phyloP scores from a whole-genome alignment of 495 filamentous ascomycete species.

The Chaetomium cochliodes region DNA sequence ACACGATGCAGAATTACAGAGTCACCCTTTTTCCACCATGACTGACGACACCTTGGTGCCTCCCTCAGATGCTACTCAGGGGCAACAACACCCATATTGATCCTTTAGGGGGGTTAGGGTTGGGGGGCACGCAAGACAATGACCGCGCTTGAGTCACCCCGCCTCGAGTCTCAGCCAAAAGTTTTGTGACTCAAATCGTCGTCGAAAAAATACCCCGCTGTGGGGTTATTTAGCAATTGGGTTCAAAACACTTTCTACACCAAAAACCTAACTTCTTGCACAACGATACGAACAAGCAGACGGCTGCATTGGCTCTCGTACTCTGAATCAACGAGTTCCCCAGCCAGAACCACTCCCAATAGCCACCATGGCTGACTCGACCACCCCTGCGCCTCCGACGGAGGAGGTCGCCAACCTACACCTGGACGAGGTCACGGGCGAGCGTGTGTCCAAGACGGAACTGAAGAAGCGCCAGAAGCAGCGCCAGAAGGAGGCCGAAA shows the following conservation, averaged over 20 bases:
- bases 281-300: slow-evolving; percentile 3
- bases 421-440: slow-evolving; percentile 81
- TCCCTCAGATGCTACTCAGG: background rate
- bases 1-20: too few relatives aligned
- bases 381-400: slow-evolving; percentile 43
- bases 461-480: slow-evolving; percentile 95
- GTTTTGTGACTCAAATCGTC: background rate
- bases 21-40: too few relatives aligned
- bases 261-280: slow-evolving; percentile 18
- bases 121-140: background rate
- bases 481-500: slow-evolving; percentile 79
- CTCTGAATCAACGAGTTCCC: background rate
- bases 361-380: slow-evolving; percentile 53
- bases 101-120: background rate
- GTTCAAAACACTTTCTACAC: background rate
- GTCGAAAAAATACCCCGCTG: slow-evolving; percentile 25
- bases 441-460: slow-evolving; percentile 81
- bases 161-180: background rate
- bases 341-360: background rate
- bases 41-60: too few relatives aligned
- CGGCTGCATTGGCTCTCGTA: slow-evolving; percentile 1
- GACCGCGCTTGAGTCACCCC: background rate
- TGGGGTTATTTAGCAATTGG: slow-evolving; percentile 18
- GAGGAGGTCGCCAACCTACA: slow-evolving; percentile 71
- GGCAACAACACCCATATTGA: background rate